phyloP scores from a whole-genome alignment of 352 stramenopile species.

The Pythium phragmiticola region DNA sequence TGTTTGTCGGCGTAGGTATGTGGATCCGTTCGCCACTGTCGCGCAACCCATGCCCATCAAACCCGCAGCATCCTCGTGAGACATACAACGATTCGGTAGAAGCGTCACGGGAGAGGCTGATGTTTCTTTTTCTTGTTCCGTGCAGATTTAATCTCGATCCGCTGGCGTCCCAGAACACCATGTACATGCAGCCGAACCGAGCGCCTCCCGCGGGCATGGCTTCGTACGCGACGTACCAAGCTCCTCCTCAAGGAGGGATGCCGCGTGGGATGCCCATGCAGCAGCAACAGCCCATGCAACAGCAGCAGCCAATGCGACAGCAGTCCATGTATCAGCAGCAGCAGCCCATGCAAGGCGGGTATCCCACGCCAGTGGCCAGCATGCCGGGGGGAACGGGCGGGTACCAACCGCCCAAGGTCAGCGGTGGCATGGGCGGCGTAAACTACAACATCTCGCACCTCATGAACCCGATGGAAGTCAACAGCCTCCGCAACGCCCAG shows the following conservation, averaged over 20 bases:
- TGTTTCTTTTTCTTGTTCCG: background rate
- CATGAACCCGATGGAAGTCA: constrained; percentile 76
- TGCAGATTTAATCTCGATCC: constrained; percentile 51
- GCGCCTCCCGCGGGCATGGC: constrained; percentile 5
- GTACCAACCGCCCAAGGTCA: constrained; percentile 11
- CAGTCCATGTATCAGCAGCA: constrained; percentile 15
- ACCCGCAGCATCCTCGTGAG: constrained; percentile 32
- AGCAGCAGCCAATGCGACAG: background rate
- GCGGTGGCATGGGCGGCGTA: constrained; percentile 29
- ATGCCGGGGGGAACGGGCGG: background rate
- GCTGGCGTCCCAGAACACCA: constrained; percentile 33
- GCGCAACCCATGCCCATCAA: constrained; percentile 44
- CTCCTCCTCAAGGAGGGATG: constrained; percentile 14
- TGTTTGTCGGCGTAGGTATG: constrained; percentile 30
- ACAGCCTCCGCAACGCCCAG: constrained; percentile 37
- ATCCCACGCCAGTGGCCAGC: background rate
- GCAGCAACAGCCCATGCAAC: constrained; percentile 3
- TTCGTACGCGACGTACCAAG: constrained; percentile 16
- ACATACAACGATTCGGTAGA: background rate
- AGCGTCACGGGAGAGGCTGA: background rate
- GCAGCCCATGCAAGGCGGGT: constrained; percentile 15
- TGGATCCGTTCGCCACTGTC: constrained; percentile 63
- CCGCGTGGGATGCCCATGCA: constrained; percentile 22
- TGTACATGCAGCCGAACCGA: constrained; percentile 25
- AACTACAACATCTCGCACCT: constrained; percentile 86